These are phyloP conservation scores for Clarireedia homoeocarpa DNA, from an alignment of 2,329 filamentous ascomycete genomes.

Conservation along the genomic window DNA sequence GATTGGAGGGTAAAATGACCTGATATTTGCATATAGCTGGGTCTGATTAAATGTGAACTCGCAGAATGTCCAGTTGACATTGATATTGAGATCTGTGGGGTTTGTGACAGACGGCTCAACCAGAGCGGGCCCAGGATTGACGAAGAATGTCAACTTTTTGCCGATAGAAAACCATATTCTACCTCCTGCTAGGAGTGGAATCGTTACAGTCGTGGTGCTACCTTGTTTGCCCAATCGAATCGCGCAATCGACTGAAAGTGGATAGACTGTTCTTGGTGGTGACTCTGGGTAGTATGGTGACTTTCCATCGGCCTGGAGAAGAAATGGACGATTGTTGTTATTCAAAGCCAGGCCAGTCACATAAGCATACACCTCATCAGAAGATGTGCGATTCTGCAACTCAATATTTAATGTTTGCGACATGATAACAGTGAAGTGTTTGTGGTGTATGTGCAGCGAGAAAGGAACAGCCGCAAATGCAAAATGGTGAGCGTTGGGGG, in stretches of 20 bases:
- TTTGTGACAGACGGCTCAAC: conserved; percentile 71
- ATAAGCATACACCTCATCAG: conserved; percentile 56
- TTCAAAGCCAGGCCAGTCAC: conserved; percentile 60
- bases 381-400: conserved; percentile 57
- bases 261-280: conserved; percentile 42
- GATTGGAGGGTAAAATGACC: background rate
- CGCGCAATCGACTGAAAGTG: conserved; percentile 49
- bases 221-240: conserved; percentile 58
- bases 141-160: conserved; percentile 53
- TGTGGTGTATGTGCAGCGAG: background rate
- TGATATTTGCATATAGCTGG: conserved; percentile 59
- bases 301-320: conserved; percentile 58
- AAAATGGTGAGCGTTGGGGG: too few relatives aligned
- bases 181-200: conserved; percentile 63
- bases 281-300: conserved; percentile 58
- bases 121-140: conserved; percentile 61
- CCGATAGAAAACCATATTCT: conserved; percentile 65
- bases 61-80: conserved; percentile 56
- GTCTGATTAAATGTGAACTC: conserved; percentile 58
- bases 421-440: background rate
- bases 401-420: conserved; percentile 43
- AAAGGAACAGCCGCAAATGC: background rate
- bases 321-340: conserved; percentile 49
- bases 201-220: conserved; percentile 48
- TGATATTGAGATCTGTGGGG: conserved; percentile 52